Evolutionary conservation across 495 filamentous ascomycete species (phyloP).

Genomic region (Chaetomium tenue): DNA sequence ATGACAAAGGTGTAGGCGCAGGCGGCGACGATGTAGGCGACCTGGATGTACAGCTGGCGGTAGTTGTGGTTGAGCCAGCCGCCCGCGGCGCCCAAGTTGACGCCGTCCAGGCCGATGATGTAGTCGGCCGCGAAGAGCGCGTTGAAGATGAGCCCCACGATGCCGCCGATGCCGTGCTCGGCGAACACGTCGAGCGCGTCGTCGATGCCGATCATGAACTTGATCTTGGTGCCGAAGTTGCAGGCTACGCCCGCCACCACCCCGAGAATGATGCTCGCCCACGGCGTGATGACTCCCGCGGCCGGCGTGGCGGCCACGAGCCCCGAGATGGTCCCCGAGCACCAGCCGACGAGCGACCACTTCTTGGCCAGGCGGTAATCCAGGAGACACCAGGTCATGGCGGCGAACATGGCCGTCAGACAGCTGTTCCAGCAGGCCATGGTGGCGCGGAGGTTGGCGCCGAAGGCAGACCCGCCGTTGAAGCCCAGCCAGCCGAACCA

Average conservation of each 20-base stretch:
- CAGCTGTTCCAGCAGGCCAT: conserved; percentile 99
- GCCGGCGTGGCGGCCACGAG: conserved; percentile 90
- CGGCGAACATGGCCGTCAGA: conserved; percentile 82
- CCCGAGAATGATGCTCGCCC: conserved; percentile 83
- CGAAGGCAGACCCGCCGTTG: conserved; percentile 96
- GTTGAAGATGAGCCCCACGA: conserved; percentile 90
- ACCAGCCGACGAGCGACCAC: conserved; percentile 99
- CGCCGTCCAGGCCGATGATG: conserved; percentile 91
- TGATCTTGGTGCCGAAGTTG: conserved; percentile 96
- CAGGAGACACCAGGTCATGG: conserved; percentile 85
- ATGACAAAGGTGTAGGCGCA: conserved; percentile 80
- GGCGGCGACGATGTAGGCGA: conserved; percentile 81
- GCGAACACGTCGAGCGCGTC: conserved; percentile 98
- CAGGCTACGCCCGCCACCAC: conserved; percentile 79
- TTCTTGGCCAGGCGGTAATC: conserved; percentile 94
- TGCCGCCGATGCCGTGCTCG: conserved; percentile 93
- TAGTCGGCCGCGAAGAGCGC: conserved; percentile 82
- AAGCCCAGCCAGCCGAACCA: conserved; percentile 99
- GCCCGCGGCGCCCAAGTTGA: conserved; percentile 74
- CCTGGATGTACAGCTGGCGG: conserved; percentile 84
- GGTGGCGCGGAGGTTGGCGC: conserved; percentile 88
- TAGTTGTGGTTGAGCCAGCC: conserved; percentile 90
- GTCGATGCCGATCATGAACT: conserved; percentile 93
- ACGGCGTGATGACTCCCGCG: conserved; percentile 83
- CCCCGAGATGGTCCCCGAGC: conserved; percentile 87